Conservation (phyloP, 2,329 filamentous ascomycete species). For the Alternaria solani region DNA sequence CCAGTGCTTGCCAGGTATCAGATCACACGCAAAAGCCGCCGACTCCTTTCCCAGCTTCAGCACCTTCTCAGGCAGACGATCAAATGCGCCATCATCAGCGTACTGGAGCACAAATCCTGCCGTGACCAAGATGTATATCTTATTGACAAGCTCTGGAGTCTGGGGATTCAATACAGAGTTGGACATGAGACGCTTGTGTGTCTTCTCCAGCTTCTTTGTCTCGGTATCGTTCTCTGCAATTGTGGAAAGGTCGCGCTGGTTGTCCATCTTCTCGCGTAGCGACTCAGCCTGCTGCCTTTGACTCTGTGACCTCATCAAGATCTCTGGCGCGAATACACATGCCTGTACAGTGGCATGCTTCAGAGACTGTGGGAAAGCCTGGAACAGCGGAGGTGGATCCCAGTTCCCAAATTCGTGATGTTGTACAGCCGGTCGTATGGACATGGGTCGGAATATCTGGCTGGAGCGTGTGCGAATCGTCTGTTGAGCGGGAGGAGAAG, state of each 20-base stretch:
- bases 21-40: constrained; percentile 80
- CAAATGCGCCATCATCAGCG: constrained; percentile 71
- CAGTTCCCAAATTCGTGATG: constrained; percentile 50
- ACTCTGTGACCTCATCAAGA: constrained; percentile 66
- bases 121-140: constrained; percentile 75
- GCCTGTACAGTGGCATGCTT: constrained; percentile 76
- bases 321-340: constrained; percentile 72
- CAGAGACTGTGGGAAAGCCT: constrained; percentile 84
- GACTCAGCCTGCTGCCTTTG: constrained; percentile 62
- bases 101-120: constrained; percentile 80
- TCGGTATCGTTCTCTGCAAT: constrained; percentile 41
- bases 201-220: constrained; percentile 49
- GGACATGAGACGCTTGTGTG: constrained; percentile 53
- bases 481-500: constrained; percentile 40
- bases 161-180: constrained; percentile 56
- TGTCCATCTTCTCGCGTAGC: constrained; percentile 49
- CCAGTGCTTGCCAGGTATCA: constrained; percentile 81
- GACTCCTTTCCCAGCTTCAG: constrained; percentile 76
- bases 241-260: constrained; percentile 41
- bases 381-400: constrained; percentile 75
- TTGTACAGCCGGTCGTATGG: constrained; percentile 33
- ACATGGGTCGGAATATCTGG: constrained; percentile 43
- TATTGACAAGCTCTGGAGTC: constrained; percentile 71
- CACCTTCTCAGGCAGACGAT: constrained; percentile 76
- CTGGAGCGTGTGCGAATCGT: constrained; percentile 44